Evolutionary conservation across 2,329 filamentous ascomycete genomes (phyloP), one percentile per base, ranked within the genome.

Genomic region (Alternaria ethzedia): DNA sequence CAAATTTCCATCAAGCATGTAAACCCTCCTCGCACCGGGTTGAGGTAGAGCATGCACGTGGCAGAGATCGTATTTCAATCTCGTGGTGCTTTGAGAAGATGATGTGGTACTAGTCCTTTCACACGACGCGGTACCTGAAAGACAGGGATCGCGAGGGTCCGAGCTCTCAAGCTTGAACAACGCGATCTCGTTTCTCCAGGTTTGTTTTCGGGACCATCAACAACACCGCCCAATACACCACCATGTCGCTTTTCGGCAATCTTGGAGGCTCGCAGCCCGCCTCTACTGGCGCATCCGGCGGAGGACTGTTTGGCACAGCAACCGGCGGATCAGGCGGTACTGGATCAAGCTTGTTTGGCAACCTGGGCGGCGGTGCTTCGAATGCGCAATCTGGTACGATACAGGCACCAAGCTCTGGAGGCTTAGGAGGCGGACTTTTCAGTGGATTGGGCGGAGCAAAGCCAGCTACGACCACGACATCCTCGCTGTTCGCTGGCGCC

Each of bases 211-310:
- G 65, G 58, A 69, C 68, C 70, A 72, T 70, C 76, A 72, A 73
- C 75, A 72, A 72, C 74, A 74, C 56, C 55, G 63, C 68, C 61
- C 62, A 64, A 65, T 65, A 69, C 64, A 66, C 64, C 71, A 71
- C 63, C 70, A 78, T 78, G 75, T 75, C 71, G 59, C 71, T 79
- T 21, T 79, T 80, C 69, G 71, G 72, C 45, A 72, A 71, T 63
- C 64, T 75, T 57, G 73, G 74, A 51, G 71, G 67, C 66, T 57
- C 63, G 13, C 75, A 74, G 69, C 76, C 76, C 54, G 69, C 74
- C 26, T 73, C 75, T 17, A 71, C 68, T 57, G 74, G 69, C n/a
- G 25, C 72, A 5, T 66, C 70, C 12, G 67, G 67, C 0, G 65
- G 64, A 61, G 61, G 65, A 25, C 54, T 77, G 52, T 79, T 80